phyloP scores from a whole-genome alignment of 805 yeast genomes.

The Candida multigemmis region DNA sequence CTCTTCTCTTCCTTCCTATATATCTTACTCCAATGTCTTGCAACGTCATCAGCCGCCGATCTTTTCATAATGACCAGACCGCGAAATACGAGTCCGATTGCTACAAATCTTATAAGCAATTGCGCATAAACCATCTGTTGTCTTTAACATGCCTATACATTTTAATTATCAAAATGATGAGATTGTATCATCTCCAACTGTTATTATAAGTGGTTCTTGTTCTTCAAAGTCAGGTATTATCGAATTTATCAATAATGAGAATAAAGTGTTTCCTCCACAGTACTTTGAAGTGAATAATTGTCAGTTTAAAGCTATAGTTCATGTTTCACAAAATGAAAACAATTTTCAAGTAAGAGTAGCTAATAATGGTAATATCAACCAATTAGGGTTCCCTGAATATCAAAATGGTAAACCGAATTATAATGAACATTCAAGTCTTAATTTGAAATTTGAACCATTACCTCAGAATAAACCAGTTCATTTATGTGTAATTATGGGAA shows the following conservation, averaged over 20 bases:
- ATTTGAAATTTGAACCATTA: constrained; percentile 35
- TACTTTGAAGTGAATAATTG: constrained; percentile 61
- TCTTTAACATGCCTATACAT: constrained; percentile 15
- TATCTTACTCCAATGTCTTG: too few relatives aligned
- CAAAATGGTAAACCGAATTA: constrained; percentile 6
- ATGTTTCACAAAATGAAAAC: constrained; percentile 59
- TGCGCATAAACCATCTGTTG: too few relatives aligned
- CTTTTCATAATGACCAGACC: too few relatives aligned
- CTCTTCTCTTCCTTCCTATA: too few relatives aligned
- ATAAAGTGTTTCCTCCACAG: constrained; percentile 53
- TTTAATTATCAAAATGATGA: constrained; percentile 27
- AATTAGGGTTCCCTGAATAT: constrained; percentile 15
- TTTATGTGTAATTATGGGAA: constrained; percentile 65
- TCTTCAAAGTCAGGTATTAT: constrained; percentile 15
- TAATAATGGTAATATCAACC: constrained; percentile 25
- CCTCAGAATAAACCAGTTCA: constrained; percentile 70
- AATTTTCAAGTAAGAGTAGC: constrained; percentile 41
- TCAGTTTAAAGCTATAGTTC: constrained; percentile 67
- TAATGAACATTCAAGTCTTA: constrained; percentile 14
- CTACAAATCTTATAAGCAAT: too few relatives aligned
- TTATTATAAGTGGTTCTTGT: constrained; percentile 24
- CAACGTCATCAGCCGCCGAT: too few relatives aligned
- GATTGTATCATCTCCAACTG: constrained; percentile 31
- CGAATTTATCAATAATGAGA: constrained; percentile 21
- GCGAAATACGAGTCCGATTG: too few relatives aligned